phyloP scores from a whole-genome alignment of 768 basidiomycete genomes.

The Suillus ampliporus region DNA sequence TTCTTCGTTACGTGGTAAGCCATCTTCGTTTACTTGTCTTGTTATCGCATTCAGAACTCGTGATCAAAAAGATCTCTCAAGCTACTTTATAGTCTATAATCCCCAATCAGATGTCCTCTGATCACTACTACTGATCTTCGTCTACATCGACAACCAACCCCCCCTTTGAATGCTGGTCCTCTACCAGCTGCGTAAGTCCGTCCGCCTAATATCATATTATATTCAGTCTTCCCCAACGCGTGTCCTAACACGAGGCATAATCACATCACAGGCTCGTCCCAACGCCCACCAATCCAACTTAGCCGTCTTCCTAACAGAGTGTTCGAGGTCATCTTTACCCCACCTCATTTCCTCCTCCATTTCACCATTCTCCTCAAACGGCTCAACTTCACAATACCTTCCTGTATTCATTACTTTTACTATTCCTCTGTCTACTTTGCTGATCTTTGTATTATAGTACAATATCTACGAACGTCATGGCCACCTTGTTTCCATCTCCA shows the following conservation, averaged over 20 bases:
- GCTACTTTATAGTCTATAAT: no score
- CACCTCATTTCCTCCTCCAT: conserved; percentile 18
- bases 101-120: no score
- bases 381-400: no score
- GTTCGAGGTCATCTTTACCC: conserved; percentile 18
- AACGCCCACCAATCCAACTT: conserved; percentile 21
- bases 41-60: no score
- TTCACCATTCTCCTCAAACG: conserved; percentile 13
- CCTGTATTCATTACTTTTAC: no score
- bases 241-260: conserved; percentile 63
- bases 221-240: conserved; percentile 44
- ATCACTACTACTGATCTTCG: no score
- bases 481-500: conserved; percentile 27
- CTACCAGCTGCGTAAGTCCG: conserved; percentile 24
- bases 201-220: conserved; percentile 8
- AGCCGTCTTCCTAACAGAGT: conserved; percentile 21
- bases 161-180: conserved; percentile 24
- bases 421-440: no score
- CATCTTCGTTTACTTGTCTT: no score
- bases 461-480: conserved; percentile 23
- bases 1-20: no score
- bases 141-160: no score
- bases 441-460: conserved; percentile 7
- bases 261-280: conserved; percentile 44
- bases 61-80: no score